Percentiles rank a stretch among this genome's conserved stretches.
Conservation (phyloP, 495 filamentous ascomycete genomes). For the Daldinia bambusicola region DNA sequence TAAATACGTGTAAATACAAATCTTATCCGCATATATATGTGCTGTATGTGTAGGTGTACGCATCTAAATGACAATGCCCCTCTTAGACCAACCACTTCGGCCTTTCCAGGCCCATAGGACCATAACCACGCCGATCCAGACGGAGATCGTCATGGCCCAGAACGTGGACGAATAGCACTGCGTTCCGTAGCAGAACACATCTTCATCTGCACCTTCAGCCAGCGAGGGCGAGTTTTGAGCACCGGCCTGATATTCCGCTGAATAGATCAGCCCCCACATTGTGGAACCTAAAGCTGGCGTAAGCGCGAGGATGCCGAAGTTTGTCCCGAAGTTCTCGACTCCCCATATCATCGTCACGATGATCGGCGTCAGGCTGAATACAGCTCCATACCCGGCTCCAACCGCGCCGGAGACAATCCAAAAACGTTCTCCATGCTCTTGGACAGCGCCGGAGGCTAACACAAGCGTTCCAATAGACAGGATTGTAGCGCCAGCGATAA, state of each 20-base stretch:
- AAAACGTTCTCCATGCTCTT: conserved; percentile 74
- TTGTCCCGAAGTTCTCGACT: conserved; percentile 97
- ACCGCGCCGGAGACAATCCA: conserved; percentile 82
- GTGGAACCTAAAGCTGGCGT: conserved; percentile 86
- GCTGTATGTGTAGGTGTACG: not conserved
- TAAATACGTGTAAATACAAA: conserved; percentile 8
- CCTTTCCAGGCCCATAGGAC: conserved; percentile 87
- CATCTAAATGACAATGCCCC: conserved; percentile 75
- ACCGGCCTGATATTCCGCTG: conserved; percentile 77
- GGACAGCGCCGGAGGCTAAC: conserved; percentile 75
- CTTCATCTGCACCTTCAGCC: conserved; percentile 48
- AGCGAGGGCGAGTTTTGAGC: conserved; percentile 48
- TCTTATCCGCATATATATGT: conserved; percentile 5
- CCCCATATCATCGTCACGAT: conserved; percentile 96
- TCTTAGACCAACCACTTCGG: conserved; percentile 75
- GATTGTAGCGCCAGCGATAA: conserved; percentile 76
- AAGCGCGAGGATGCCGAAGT: conserved; percentile 95
- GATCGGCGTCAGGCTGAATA: conserved; percentile 89
- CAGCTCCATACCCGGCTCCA: conserved; percentile 90
- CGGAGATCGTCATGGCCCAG: conserved; percentile 81
- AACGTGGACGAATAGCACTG: conserved; percentile 81
- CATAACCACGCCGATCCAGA: conserved; percentile 78
- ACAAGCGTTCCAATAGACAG: conserved; percentile 80
- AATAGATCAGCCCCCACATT: conserved; percentile 86
- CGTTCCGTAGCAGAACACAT: conserved; percentile 75